These are phyloP conservation scores for Rutstroemia sp. DNA, from an alignment of 2,329 filamentous ascomycete genomes.

Conservation along the genomic window DNA sequence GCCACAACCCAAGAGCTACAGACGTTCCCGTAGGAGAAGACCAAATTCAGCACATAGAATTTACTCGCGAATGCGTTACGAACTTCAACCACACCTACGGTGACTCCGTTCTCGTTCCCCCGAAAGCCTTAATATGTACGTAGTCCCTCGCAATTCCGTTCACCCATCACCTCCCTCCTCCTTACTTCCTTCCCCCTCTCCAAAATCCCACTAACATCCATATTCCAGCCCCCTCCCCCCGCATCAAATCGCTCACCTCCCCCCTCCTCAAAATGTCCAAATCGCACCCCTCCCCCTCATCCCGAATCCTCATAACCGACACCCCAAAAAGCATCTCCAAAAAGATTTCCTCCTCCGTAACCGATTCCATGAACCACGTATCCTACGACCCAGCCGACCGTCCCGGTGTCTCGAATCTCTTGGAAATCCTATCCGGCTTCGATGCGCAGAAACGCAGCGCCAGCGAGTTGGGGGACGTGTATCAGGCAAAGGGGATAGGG, in stretches of 20 bases:
- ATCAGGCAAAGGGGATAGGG: slow-evolving; percentile 32
- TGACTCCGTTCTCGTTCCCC: slow-evolving; percentile 53
- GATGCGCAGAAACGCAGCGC: slow-evolving; percentile 38
- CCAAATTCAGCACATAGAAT: slow-evolving; percentile 89
- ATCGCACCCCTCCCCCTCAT: slow-evolving; percentile 62
- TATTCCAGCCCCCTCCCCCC: slow-evolving; percentile 51
- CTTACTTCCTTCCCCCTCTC: not conserved
- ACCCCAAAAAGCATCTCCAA: slow-evolving; percentile 50
- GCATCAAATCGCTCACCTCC: slow-evolving; percentile 82
- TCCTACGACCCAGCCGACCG: slow-evolving; percentile 63
- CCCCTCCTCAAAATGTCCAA: slow-evolving; percentile 92
- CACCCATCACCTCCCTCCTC: not conserved
- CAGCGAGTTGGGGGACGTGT: slow-evolving; percentile 34
- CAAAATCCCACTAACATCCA: not conserved
- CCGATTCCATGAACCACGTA: slow-evolving; percentile 61
- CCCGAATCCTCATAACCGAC: slow-evolving; percentile 79
- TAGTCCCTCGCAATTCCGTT: not conserved
- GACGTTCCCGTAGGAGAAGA: slow-evolving; percentile 97
- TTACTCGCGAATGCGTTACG: slow-evolving; percentile 75
- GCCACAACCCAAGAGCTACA: slow-evolving; percentile 54
- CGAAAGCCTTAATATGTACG: slow-evolving; percentile 66
- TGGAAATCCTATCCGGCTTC: slow-evolving; percentile 72
- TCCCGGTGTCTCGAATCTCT: slow-evolving; percentile 81
- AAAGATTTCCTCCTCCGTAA: slow-evolving; percentile 69
- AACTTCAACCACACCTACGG: slow-evolving; percentile 74